Percentiles rank a stretch among this genome's conserved stretches.
These are phyloP conservation scores for Mycena maculata DNA, from an alignment of 768 basidiomycete species.

Conservation along the genomic window DNA sequence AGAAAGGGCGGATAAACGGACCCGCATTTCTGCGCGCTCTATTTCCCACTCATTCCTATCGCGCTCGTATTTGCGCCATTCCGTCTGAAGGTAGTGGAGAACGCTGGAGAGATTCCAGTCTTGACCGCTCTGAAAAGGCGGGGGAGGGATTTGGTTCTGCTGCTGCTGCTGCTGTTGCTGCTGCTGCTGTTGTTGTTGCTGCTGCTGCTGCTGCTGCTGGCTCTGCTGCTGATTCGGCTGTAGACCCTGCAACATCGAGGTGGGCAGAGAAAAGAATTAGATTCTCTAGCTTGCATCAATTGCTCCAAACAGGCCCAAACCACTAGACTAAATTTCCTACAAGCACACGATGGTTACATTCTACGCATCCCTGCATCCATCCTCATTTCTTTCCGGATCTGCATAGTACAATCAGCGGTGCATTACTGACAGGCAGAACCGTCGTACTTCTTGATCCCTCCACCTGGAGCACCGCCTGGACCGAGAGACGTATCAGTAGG, in stretches of 20 bases:
- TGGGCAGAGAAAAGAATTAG: constrained; percentile 31
- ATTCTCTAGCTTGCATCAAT: constrained; percentile 9
- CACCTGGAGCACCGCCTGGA: constrained; percentile 75
- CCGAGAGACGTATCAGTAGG: constrained; percentile 18
- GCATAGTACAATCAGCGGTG: constrained; percentile 26
- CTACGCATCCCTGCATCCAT: not conserved
- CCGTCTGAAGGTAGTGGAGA: constrained; percentile 96
- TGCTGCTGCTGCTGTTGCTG: constrained; percentile 64
- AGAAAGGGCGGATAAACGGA: constrained; percentile 55
- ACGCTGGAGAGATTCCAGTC: constrained; percentile 95
- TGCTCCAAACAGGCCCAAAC: constrained; percentile 12
- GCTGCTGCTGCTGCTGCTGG: constrained; percentile 68
- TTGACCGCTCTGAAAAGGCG: constrained; percentile 53
- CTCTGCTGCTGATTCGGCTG: constrained; percentile 66
- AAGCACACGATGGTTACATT: not conserved
- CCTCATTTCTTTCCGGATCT: constrained; percentile 80
- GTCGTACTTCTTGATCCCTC: constrained; percentile 88
- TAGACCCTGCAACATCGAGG: constrained; percentile 75
- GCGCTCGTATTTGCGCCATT: constrained; percentile 97
- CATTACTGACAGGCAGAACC: constrained; percentile 6
- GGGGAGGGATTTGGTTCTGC: constrained; percentile 55
- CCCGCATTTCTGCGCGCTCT: constrained; percentile 98
- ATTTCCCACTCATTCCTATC: constrained; percentile 99
- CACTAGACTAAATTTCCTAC: too few species aligned
- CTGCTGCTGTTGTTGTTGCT: constrained; percentile 60